Base-by-base conservation (phyloP, 768 basidiomycete species). In the Lyophyllum atratum region DNA sequence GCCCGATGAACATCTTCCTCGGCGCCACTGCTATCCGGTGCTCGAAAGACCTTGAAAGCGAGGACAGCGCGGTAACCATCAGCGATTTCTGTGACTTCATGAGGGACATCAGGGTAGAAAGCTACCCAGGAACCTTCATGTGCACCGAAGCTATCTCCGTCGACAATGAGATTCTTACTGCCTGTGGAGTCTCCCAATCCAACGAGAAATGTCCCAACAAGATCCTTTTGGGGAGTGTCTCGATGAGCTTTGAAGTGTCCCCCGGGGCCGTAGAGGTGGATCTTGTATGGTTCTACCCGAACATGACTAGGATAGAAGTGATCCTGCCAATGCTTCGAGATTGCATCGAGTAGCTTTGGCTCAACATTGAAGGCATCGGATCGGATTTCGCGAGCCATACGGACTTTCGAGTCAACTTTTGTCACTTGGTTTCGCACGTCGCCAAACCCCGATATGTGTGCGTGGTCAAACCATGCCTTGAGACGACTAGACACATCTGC, bases 131-230 rank as follows among this genome's bases (percentile, higher is more conserved):
- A 43, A 1, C 64, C 63, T 1, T 49, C 24, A 3, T 45, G 21
- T 0, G 65, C 62, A 5, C 22, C 11, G 11, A 31, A 31, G 29
- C 29, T 31, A 31, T 31, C 6, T 6, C 29, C 29, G 29, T 31
- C 29, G 29, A 31, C 29, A 11, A 31, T 25, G 17, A 44, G 31
- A 7, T 34, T 22, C 25, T 28, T 2, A 10, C 31, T 31, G 28
- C 45, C 55, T 17, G 45, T 29, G 25, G 59, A 46, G 46, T 72
- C 68, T 10, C 70, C 70, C 10, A 72, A 53, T 22, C 72, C 70
- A 19, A 73, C 25, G 24, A 74, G 63, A 58, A 74, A 72, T 3
- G 72, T 72, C 26, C 71, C 71, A 22, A 73, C 60, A 8, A 72
- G 62, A 28, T 61, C 68, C 3, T 49, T 59, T 43, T 68, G 58